Evolutionary conservation across 768 basidiomycete species (phyloP).

Genomic region (Tremella fuciformis): DNA sequence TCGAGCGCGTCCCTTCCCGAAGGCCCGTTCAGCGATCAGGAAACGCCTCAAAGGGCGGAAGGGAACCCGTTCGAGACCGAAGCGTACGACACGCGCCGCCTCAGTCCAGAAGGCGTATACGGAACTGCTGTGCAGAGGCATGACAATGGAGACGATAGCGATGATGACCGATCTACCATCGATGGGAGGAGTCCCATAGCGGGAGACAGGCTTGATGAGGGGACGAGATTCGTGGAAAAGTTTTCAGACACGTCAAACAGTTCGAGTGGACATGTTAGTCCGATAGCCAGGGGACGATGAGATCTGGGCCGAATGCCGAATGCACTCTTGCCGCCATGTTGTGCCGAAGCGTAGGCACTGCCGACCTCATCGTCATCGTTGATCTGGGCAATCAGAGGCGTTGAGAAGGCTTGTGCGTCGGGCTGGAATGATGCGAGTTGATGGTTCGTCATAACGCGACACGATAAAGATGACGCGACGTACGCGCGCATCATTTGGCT

Average conservation of each 20-base stretch:
- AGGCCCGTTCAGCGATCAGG: not conserved
- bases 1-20: not conserved
- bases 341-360: not conserved
- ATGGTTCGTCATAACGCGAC: no score
- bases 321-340: not conserved
- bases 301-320: not conserved
- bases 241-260: not conserved
- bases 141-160: not conserved
- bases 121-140: not conserved
- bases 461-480: no score
- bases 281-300: not conserved
- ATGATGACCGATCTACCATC: not conserved
- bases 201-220: not conserved
- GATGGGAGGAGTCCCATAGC: not conserved
- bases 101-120: not conserved
- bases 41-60: not conserved
- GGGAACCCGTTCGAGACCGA: conserved; percentile 6
- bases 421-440: no score
- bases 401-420: not conserved
- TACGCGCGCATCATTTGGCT: no score
- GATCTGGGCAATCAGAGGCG: not conserved
- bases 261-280: not conserved
- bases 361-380: no score
- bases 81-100: not conserved
- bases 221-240: conserved; percentile 5